Conservation (phyloP, 768 basidiomycete genomes). For the Tremella mesenterica region DNA sequence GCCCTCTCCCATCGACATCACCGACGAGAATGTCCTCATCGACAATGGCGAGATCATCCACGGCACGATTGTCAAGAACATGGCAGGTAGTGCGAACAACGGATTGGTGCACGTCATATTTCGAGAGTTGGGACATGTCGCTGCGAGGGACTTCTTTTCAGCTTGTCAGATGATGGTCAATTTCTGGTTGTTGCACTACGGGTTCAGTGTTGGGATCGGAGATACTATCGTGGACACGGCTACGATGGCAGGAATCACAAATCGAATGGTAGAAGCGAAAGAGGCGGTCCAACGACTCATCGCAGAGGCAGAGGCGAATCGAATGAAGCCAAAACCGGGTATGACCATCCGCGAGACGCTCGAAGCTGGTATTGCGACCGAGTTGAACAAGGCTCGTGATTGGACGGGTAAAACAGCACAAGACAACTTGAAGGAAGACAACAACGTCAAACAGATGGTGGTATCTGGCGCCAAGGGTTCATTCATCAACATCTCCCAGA, state of each 20-base stretch:
- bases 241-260: conserved; percentile 79
- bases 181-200: conserved; percentile 97
- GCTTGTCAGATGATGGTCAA: conserved; percentile 93
- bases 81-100: conserved; percentile 83
- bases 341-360: conserved; percentile 99
- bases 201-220: conserved; percentile 97
- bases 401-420: conserved; percentile 93
- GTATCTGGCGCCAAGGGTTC: conserved; percentile 97
- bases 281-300: conserved; percentile 68
- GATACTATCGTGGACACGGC: conserved; percentile 88
- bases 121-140: conserved; percentile 92
- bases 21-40: conserved; percentile 86
- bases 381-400: conserved; percentile 91
- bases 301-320: conserved; percentile 72
- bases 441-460: conserved; percentile 99
- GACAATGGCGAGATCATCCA: conserved; percentile 95
- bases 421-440: conserved; percentile 93
- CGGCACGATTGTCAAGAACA: conserved; percentile 96
- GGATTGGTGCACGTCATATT: conserved; percentile 94
- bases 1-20: conserved; percentile 75
- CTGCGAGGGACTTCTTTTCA: conserved; percentile 79
- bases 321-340: conserved; percentile 80
- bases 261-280: conserved; percentile 74
- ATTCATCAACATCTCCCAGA: conserved; percentile 96
- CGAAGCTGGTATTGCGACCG: conserved; percentile 80